Evolutionary conservation across 75 land plant genomes (phyloP).

Genomic region (Sequoiadendron giganteum): DNA sequence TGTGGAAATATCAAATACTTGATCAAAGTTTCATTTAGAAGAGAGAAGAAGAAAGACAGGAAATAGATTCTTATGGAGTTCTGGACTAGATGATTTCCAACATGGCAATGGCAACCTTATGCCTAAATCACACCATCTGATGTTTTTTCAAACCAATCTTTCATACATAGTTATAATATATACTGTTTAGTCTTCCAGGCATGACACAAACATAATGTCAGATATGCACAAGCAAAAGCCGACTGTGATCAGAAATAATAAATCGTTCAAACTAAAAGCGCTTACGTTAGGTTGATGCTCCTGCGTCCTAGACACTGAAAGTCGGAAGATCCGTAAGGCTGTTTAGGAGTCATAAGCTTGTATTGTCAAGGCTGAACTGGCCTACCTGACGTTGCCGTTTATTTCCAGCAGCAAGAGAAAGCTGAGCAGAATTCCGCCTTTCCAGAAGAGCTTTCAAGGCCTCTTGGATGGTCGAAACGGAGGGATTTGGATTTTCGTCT

Average conservation of each 20-base stretch:
- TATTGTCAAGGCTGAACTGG: neutral
- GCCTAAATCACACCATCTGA: neutral
- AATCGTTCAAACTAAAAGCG: no score
- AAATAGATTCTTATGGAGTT: no score
- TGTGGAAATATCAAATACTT: no score
- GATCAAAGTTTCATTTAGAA: no score
- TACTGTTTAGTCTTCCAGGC: neutral
- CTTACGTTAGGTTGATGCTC: neutral
- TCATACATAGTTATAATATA: no score
- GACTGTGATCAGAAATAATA: neutral
- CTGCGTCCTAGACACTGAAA: neutral
- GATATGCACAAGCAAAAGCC: neutral
- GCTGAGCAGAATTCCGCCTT: constrained; percentile 7
- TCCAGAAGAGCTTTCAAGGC: constrained; percentile 11
- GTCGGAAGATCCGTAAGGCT: neutral
- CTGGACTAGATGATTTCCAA: no score
- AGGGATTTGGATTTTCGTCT: constrained; percentile 1
- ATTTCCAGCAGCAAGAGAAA: constrained; percentile 3
- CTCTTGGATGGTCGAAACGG: constrained; percentile 4
- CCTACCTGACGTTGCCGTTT: constrained; percentile 13
- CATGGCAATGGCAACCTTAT: neutral
- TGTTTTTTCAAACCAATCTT: neutral
- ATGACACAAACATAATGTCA: neutral
- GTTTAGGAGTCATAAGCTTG: neutral
- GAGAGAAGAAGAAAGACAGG: no score